Base-by-base conservation (phyloP, 2,329 filamentous ascomycete species). In the Neofusicoccum umdonicola region DNA sequence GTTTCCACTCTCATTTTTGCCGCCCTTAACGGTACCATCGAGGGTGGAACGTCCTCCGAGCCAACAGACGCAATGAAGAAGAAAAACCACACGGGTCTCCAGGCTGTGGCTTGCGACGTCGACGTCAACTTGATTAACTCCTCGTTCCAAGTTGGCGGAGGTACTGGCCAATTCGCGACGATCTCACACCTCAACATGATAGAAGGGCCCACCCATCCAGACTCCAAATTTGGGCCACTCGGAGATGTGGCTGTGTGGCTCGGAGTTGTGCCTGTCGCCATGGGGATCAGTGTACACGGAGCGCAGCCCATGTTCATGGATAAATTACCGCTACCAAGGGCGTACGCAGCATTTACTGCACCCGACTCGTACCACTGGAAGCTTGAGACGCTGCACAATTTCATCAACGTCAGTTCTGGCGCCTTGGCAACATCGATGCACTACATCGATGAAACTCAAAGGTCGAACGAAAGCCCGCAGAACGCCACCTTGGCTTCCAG, bases 181-280 rank as follows among this genome's bases (percentile, higher is more conserved):
- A 13, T 45, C 11, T 48, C 39, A 15, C 5, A 35, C 15, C 34
- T 50, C 34, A 61, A 37, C 11, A 51, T 39, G 42, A 27, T 61
- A 11, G 44, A 48, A n/a, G 57, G 42, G 12, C 44, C 57, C 3
- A 39, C 57, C 42, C 7, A 35, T 3, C 54, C 54, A 3, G 22
- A 31, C 6, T 58, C 41, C 5, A 19, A 6, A 5, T 57, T 58
- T 11, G 48, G 50, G 3, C n/a, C 51, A 8, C 41, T 62, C 22
- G 65, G 61, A 15, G 66, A 67, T 31, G 11, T 67, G 19, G 57
- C 50, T 4, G 48, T 66, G 4, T 67, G 66, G 64, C 63, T 67
- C 17, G 57, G 64, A 5, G 66, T 65, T 1, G 62, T 54, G 4
- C 66, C 66, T 11, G 57, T 66, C 9, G 35, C 65, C 13, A 64